Conservation (phyloP, 1,139 yeast species). For the Yamadazyma triangularis region DNA sequence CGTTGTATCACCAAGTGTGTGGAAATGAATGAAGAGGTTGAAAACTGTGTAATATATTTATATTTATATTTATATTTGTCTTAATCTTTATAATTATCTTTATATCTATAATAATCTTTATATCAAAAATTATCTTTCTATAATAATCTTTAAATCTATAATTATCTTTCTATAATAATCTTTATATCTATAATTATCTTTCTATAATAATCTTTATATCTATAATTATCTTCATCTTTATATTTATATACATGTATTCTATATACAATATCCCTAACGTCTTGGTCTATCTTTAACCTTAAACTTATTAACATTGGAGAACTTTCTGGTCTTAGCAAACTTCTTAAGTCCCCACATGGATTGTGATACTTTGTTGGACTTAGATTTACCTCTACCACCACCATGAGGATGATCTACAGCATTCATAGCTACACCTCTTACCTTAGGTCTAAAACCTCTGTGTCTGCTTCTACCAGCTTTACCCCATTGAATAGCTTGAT, state of each 20-base stretch:
- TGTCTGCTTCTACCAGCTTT: slow-evolving; percentile 96
- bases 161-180: too few relatives aligned
- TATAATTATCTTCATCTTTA: too few relatives aligned
- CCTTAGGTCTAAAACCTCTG: slow-evolving; percentile 90
- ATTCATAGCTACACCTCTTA: slow-evolving; percentile 98
- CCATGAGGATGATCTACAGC: slow-evolving; percentile 98
- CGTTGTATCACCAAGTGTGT: too few relatives aligned
- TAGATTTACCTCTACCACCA: slow-evolving; percentile 99
- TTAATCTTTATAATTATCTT: too few relatives aligned
- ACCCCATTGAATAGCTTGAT: slow-evolving; percentile 86
- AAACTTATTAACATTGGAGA: slow-evolving; percentile 76
- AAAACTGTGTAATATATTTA: too few relatives aligned
- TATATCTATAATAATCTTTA: too few relatives aligned
- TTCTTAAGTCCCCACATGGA: slow-evolving; percentile 98
- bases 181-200: too few relatives aligned
- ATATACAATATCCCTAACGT: slow-evolving; percentile 4
- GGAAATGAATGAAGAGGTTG: too few relatives aligned
- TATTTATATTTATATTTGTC: too few relatives aligned
- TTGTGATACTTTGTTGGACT: slow-evolving; percentile 89
- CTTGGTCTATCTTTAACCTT: slow-evolving; percentile 82
- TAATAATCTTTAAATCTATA: too few relatives aligned
- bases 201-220: too few relatives aligned
- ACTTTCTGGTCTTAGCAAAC: slow-evolving; percentile 89
- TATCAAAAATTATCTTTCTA: too few relatives aligned
- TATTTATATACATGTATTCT: slow-evolving; percentile 9